Conservation (phyloP, 441 rosid species). For the Euphorbia celastroides region DNA sequence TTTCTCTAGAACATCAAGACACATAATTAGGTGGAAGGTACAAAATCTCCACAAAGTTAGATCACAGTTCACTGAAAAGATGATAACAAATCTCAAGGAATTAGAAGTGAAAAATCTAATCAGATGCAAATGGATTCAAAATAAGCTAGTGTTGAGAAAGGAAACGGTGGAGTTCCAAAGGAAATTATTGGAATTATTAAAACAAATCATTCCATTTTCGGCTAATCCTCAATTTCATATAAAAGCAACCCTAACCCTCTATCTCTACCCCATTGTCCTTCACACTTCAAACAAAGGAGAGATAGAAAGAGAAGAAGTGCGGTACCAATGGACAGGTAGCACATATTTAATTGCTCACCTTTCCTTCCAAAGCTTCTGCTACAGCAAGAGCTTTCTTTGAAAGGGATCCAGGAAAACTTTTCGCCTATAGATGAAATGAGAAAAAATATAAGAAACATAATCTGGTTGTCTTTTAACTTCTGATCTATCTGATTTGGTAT, state of each 20-base stretch:
- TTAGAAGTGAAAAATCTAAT: background rate
- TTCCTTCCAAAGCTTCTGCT: constrained; percentile 84
- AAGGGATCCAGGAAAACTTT: constrained; percentile 62
- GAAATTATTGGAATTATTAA: background rate
- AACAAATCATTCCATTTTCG: background rate
- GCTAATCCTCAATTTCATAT: background rate
- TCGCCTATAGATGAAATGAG: constrained; percentile 48
- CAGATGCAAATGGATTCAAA: background rate
- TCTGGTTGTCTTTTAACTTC: too few species aligned
- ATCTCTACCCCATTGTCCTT: background rate
- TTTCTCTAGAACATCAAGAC: background rate
- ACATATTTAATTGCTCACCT: constrained; percentile 44
- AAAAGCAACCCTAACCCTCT: background rate
- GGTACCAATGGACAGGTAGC: constrained; percentile 7
- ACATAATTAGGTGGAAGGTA: background rate
- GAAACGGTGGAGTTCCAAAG: background rate
- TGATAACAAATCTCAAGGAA: background rate
- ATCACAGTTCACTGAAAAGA: background rate
- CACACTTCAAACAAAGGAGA: background rate
- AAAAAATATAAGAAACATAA: constrained; percentile 6
- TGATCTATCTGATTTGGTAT: constrained; percentile 6
- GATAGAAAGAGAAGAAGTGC: background rate
- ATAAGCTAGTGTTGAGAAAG: background rate
- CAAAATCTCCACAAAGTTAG: constrained; percentile 1
- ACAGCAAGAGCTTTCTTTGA: constrained; percentile 69